These are phyloP conservation scores for Aspergillus panamensis DNA, from an alignment of 495 filamentous ascomycete genomes.

Conservation along the genomic window DNA sequence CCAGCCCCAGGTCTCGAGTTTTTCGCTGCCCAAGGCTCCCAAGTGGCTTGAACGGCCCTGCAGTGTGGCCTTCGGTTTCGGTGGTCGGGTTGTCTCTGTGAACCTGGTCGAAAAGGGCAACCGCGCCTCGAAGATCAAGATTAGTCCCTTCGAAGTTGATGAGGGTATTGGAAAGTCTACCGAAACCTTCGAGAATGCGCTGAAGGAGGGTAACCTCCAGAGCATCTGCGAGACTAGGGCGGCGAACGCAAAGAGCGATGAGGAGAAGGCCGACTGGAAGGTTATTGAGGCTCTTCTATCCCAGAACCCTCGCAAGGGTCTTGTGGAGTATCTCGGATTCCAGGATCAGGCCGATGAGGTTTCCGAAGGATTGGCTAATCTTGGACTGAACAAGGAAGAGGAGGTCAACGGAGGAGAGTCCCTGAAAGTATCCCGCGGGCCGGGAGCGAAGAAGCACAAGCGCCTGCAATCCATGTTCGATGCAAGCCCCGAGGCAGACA, in stretches of 20 bases:
- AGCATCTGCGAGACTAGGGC: slow-evolving; percentile 80
- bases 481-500: slow-evolving; percentile 67
- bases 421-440: slow-evolving; percentile 41
- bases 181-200: slow-evolving; percentile 77
- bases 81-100: slow-evolving; percentile 85
- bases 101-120: slow-evolving; percentile 57
- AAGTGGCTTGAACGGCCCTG: slow-evolving; percentile 86
- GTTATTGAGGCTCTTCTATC: slow-evolving; percentile 87
- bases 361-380: slow-evolving; percentile 45
- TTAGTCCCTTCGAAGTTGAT: slow-evolving; percentile 86
- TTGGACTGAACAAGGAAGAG: slow-evolving; percentile 41
- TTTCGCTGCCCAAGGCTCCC: slow-evolving; percentile 80
- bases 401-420: slow-evolving; percentile 47
- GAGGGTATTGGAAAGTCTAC: slow-evolving; percentile 78
- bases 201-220: slow-evolving; percentile 72
- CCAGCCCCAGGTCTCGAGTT: slow-evolving; percentile 82
- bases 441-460: slow-evolving; percentile 52
- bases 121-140: slow-evolving; percentile 71
- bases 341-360: slow-evolving; percentile 53
- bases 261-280: slow-evolving; percentile 93
- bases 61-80: slow-evolving; percentile 91
- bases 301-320: slow-evolving; percentile 70
- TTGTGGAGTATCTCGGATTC: slow-evolving; percentile 87
- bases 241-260: slow-evolving; percentile 67
- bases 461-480: slow-evolving; percentile 82